Percentiles rank a stretch among this genome's conserved stretches.
These are phyloP conservation scores for Debaryomyces robertsiae DNA, from an alignment of 1,139 yeast species.

Conservation along the genomic window DNA sequence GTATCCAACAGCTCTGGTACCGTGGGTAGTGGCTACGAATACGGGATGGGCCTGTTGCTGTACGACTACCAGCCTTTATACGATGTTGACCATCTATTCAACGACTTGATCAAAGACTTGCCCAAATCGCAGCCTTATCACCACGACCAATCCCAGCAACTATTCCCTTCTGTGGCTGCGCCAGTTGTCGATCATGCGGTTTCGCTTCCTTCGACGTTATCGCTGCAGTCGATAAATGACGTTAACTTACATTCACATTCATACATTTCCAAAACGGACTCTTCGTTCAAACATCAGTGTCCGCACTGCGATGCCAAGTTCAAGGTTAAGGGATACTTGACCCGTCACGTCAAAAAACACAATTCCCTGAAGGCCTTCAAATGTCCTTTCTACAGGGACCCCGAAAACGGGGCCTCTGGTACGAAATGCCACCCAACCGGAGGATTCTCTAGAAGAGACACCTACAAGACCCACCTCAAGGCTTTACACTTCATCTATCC, in stretches of 20 bases:
- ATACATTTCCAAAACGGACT: not conserved
- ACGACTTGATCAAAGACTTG: slow-evolving; percentile 10
- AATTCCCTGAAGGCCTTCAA: slow-evolving; percentile 50
- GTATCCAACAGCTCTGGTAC: slow-evolving; percentile 6
- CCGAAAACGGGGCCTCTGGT: slow-evolving; percentile 28
- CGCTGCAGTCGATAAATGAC: not conserved
- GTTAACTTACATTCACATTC: not conserved
- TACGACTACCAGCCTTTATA: slow-evolving; percentile 6
- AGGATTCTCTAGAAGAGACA: slow-evolving; percentile 60
- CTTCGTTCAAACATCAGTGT: slow-evolving; percentile 30
- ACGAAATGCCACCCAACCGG: slow-evolving; percentile 62
- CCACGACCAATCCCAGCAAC: not conserved
- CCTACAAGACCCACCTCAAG: slow-evolving; percentile 58
- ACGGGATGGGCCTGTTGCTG: slow-evolving; percentile 2
- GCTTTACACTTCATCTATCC: slow-evolving; percentile 62
- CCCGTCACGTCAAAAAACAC: slow-evolving; percentile 59
- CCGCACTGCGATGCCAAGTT: slow-evolving; percentile 49
- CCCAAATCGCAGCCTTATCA: slow-evolving; percentile 7
- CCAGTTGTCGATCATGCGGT: not conserved
- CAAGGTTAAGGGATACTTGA: slow-evolving; percentile 58
- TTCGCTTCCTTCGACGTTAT: not conserved
- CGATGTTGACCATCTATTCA: slow-evolving; percentile 15
- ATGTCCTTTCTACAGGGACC: slow-evolving; percentile 55
- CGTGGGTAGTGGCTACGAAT: not conserved
- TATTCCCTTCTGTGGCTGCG: not conserved